Evolutionary conservation across 306 rosid genomes (phyloP), one percentile per base, ranked within the genome.

Genomic region (Corylus heterophylla): DNA sequence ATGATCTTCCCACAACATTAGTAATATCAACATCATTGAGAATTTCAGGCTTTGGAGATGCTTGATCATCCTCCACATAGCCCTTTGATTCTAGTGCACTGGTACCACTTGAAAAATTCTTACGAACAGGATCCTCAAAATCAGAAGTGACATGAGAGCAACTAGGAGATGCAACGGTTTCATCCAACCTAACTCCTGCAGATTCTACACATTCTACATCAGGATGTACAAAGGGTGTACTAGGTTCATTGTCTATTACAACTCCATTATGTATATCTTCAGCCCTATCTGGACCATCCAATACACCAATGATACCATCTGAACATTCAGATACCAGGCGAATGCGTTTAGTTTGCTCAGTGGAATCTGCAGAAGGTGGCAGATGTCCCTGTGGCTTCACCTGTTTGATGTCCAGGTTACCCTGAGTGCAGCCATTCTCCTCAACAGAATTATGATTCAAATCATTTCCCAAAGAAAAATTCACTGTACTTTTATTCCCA

Each of bases 111-210:
- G 93, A 81, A 86, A 82, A 77, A 50, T 66, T 80, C 83, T 86
- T 87, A 78, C 80, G 86, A 74, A 89, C 78, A 75, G 85, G 74
- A 80, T 85, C 88, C 73, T 89, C 93, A 78, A 86, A 76, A 74
- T 85, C 96, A 69, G 88, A 86, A 83, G 90, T 89, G 74, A 88
- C 89, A 85, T 83, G 93, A 75, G 90, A 86, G 85, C 87, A 77
- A 74, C 86, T 81, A 85, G 91, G 93, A 81, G 92, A 83, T 73
- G 86, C 82, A 79, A 76, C 63, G 18, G 77, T 77, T 81, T 85
- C 96, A 73, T 82, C 89, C 70, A 77, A 61, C 50, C 77, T 56
- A 62, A 64, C 81, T 70, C 80, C 74, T 55, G 74, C 84, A 82
- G 88, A 73, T 75, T 86, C 85, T 50, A 55, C 85, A 83, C 69